Conservation (phyloP, 108 stramenopile genomes). For the Skeletonema tropicum region DNA sequence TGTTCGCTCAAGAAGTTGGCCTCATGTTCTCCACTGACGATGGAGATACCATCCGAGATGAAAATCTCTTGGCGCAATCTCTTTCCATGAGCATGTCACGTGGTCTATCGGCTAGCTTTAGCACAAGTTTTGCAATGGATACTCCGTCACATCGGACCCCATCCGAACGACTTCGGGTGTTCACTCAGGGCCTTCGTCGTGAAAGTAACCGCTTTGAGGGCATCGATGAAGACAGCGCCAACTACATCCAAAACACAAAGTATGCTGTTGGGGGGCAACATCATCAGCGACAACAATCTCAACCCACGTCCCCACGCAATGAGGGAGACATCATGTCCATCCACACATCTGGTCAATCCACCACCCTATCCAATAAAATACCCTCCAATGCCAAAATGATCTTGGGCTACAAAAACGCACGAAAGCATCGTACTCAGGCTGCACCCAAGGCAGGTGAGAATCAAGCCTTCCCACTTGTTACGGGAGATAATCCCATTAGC, state of each 20-base stretch:
- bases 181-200: constrained; percentile 15
- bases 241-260: constrained; percentile 29
- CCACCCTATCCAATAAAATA: constrained; percentile 32
- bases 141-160: constrained; percentile 4
- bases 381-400: constrained; percentile 49
- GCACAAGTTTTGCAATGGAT: constrained; percentile 7
- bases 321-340: constrained; percentile 11
- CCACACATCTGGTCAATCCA: constrained; percentile 20
- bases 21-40: constrained; percentile 51
- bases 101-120: constrained; percentile 16
- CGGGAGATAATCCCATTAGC: constrained; percentile 1
- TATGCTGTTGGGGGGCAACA: constrained; percentile 6
- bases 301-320: neutral
- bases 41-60: constrained; percentile 45
- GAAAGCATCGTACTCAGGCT: constrained; percentile 9
- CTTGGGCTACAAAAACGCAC: constrained; percentile 22
- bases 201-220: constrained; percentile 12
- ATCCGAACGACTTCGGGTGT: neutral
- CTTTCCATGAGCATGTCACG: constrained; percentile 17
- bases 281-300: neutral
- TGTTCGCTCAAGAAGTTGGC: constrained; percentile 47
- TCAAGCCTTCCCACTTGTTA: constrained; percentile 12
- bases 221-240: constrained; percentile 18
- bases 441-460: constrained; percentile 14
- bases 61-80: constrained; percentile 8